Evolutionary conservation across 2,329 filamentous ascomycete species (phyloP), one percentile per base, ranked within the genome.

Genomic region (Phaeosphaeria sp.): DNA sequence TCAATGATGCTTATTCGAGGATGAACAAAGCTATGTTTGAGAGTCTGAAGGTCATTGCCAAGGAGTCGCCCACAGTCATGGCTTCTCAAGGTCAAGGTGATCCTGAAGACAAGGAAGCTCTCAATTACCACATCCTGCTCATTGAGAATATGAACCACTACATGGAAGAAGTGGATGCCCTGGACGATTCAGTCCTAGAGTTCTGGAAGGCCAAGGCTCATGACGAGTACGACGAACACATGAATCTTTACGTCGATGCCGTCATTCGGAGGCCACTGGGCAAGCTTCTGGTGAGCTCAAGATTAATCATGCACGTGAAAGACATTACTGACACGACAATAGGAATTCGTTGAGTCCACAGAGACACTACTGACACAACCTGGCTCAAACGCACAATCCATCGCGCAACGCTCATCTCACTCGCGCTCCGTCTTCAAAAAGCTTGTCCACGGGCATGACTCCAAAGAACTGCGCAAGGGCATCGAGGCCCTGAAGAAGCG

Each of bases 121-220:
- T 99, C 59, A 98, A 98, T 79, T 97, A 96, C 79, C 93, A 98
- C 77, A 97, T 99, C 69, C 84, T 98, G 33, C 84, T 98, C 53
- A 98, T 99, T 66, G 94, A 99, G 78, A 99, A 99, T 77, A 97
- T 97, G 93, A 96, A 97, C 73, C 93, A 97, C 78, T 98, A 96
- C 79, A 83, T 95, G 11, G 93, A 98, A 74, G 93, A 97, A 76
- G 90, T 96, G 8, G 92, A 96, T 65, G 81, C 89, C 17, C 85
- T 87, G 18, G 84, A 86, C 39, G 87, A 95, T 61, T 85, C 90
- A 7, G 87, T 96, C 0, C 84, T 98, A 4, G 88, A 91, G 59
- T 88, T 91, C 66, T 97, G 93, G 91, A 90, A 89, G 71, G 86
- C 89, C 40, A 89, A 90, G 56, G 95, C 94, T 1, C 82, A 86